Evolutionary conservation across 192 early-diverging fungal species (phyloP).

Genomic region (Coemansia umbellata): DNA sequence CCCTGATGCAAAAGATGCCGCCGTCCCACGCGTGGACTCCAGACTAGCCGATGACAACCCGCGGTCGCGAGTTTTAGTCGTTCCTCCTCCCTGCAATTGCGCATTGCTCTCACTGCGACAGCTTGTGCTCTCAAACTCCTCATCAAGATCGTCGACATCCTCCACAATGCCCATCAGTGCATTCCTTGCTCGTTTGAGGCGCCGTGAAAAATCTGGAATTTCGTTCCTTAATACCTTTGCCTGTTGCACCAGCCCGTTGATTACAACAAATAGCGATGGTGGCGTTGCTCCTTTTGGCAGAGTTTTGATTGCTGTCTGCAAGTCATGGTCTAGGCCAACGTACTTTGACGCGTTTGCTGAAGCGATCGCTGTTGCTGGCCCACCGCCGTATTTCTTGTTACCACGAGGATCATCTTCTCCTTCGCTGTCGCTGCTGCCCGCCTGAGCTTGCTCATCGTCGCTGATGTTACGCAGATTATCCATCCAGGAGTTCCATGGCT

Average conservation of each 20-base stretch:
- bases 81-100: background rate
- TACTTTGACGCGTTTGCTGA: conserved; percentile 33
- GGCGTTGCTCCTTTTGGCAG: conserved; percentile 40
- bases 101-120: background rate
- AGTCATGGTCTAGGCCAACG: conserved; percentile 36
- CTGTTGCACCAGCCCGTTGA: conserved; percentile 48
- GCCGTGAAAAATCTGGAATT: conserved; percentile 44
- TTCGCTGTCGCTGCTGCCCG: conserved; percentile 33
- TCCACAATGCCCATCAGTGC: conserved; percentile 52
- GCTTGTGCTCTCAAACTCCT: conserved; percentile 32
- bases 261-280: conserved; percentile 41
- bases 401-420: conserved; percentile 33
- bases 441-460: conserved; percentile 9
- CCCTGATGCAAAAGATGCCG: background rate
- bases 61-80: conserved; percentile 29
- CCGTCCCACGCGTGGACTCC: conserved; percentile 16
- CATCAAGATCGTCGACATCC: conserved; percentile 41
- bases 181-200: conserved; percentile 43
- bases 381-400: conserved; percentile 13
- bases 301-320: conserved; percentile 18
- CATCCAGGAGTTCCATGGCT: conserved; percentile 45
- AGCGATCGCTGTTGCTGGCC: conserved; percentile 43
- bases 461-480: conserved; percentile 48
- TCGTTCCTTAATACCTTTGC: conserved; percentile 41
- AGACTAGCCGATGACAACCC: conserved; percentile 51